These are phyloP conservation scores for Flaveria ramosissima DNA, from an alignment of 129 eudicot genomes.

Conservation along the genomic window DNA sequence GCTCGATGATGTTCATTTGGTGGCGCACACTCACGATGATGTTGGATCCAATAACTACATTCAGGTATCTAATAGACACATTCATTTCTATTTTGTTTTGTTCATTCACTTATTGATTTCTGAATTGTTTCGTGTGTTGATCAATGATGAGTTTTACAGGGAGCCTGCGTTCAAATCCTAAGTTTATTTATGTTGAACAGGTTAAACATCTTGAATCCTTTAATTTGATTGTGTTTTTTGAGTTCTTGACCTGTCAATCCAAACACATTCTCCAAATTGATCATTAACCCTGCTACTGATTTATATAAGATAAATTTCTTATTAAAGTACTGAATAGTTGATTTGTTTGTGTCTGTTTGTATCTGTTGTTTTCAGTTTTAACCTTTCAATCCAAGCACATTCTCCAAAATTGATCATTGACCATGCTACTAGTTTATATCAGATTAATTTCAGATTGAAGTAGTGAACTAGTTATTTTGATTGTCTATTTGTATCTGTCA, in stretches of 20 bases:
- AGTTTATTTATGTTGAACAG: slow-evolving; percentile 81
- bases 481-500: not conserved
- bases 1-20: slow-evolving; percentile 89
- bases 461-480: not conserved
- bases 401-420: not conserved
- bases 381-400: not conserved
- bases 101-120: not conserved
- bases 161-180: slow-evolving; percentile 79
- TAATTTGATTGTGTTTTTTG: slow-evolving; percentile 5
- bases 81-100: not conserved
- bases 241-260: not conserved
- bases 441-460: not conserved
- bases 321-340: slow-evolving; percentile 35
- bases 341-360: not conserved
- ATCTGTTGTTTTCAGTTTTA: slow-evolving; percentile 1
- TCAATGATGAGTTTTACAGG: slow-evolving; percentile 34
- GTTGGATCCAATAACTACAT: slow-evolving; percentile 87
- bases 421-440: too few species aligned
- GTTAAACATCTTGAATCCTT: slow-evolving; percentile 29
- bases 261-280: not conserved
- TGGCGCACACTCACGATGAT: slow-evolving; percentile 67
- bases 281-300: not conserved
- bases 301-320: not conserved
- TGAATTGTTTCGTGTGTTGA: not conserved
- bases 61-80: slow-evolving; percentile 46